phyloP scores from a whole-genome alignment of 495 filamentous ascomycete species.

The Podospora tetraspora region DNA sequence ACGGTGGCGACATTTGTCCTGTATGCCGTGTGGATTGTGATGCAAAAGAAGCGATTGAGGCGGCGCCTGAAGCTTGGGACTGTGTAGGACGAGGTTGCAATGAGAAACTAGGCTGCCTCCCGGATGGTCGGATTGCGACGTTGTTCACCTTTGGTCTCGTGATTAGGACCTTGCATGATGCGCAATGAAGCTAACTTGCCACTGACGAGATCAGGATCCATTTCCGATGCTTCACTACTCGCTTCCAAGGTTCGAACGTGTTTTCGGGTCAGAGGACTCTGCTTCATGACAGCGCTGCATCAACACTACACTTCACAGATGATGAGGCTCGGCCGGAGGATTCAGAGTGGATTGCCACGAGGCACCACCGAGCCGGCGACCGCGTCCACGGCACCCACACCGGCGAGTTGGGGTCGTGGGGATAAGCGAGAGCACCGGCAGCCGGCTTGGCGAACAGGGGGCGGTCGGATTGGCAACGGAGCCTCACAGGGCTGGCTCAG shows the following conservation, averaged over 20 bases:
- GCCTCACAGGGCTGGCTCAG: neutral
- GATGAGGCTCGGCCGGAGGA: neutral
- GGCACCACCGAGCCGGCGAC: neutral
- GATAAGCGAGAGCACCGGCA: neutral
- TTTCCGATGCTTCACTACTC: neutral
- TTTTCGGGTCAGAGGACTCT: neutral
- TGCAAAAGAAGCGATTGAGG: constrained; percentile 17
- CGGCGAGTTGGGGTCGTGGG: too few relatives aligned
- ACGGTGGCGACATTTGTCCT: constrained; percentile 23
- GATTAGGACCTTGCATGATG: neutral
- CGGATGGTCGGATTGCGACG: neutral
- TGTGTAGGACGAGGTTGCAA: neutral
- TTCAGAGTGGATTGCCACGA: neutral
- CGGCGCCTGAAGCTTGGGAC: constrained; percentile 2
- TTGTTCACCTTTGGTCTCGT: neutral
- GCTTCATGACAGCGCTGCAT: neutral
- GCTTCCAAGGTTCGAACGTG: neutral
- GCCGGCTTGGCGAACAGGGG: neutral
- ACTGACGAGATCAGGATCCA: neutral
- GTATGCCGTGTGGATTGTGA: constrained; percentile 26
- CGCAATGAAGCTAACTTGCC: neutral
- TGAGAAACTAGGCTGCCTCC: neutral
- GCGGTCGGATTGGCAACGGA: neutral
- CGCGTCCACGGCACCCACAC: too few relatives aligned
- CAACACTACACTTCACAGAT: neutral